Conservation (phyloP, 441 rosid genomes). For the Kokia cookei region DNA sequence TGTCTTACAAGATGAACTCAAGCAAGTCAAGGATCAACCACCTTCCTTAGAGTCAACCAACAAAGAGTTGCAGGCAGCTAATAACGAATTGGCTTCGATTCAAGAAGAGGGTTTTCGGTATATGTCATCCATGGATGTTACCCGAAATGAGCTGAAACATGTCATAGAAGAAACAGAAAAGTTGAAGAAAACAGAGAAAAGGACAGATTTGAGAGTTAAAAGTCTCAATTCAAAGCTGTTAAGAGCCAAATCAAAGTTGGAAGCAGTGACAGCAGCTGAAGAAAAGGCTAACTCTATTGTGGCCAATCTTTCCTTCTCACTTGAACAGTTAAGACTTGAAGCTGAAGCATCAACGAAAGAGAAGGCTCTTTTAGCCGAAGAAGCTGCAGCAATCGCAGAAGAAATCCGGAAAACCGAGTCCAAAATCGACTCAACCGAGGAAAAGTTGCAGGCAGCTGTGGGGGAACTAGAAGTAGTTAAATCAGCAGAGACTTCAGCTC, state of each 20-base stretch:
- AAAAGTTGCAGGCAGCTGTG: constrained; percentile 43
- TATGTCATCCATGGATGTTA: constrained; percentile 57
- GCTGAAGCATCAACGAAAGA: constrained; percentile 54
- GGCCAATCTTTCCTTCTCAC: constrained; percentile 42
- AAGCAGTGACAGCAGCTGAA: constrained; percentile 42
- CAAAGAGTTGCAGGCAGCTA: constrained; percentile 54
- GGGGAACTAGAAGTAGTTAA: constrained; percentile 58
- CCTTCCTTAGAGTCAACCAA: constrained; percentile 26
- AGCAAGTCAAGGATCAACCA: constrained; percentile 33
- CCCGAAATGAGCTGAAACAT: constrained; percentile 53
- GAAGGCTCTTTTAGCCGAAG: constrained; percentile 36
- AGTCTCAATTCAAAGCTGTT: constrained; percentile 69
- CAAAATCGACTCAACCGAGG: constrained; percentile 47
- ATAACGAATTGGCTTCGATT: constrained; percentile 46
- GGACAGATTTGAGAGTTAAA: constrained; percentile 40
- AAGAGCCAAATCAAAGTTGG: constrained; percentile 58
- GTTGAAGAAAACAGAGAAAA: constrained; percentile 39
- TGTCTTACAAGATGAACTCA: constrained; percentile 53
- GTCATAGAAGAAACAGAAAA: constrained; percentile 39
- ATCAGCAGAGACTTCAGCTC: constrained; percentile 47
- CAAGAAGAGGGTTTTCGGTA: constrained; percentile 55
- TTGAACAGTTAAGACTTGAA: constrained; percentile 58
- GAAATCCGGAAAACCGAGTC: constrained; percentile 44
- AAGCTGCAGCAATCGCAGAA: constrained; percentile 35
- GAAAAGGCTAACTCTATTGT: constrained; percentile 46